A percentile compares a stretch with the other conserved stretches of the same genome.
Evolutionary conservation across 352 stramenopile genomes (phyloP).

Genomic region (Phytophthora pistaciae): DNA sequence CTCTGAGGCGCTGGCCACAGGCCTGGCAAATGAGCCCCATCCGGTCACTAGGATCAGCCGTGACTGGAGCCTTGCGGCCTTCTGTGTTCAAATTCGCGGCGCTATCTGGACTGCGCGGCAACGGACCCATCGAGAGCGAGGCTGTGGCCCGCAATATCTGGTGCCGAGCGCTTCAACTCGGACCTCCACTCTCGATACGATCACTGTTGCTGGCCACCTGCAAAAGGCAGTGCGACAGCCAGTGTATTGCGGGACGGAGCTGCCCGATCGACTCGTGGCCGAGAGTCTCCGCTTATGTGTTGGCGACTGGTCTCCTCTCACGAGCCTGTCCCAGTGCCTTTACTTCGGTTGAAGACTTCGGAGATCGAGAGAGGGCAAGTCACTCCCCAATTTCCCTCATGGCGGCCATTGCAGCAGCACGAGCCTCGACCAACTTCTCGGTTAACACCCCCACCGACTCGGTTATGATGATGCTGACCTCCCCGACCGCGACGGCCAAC

Average conservation of each 20-base stretch:
- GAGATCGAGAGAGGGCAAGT: slow-evolving; percentile 10
- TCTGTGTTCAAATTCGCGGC: slow-evolving; percentile 34
- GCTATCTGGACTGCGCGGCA: slow-evolving; percentile 32
- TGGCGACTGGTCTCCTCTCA: slow-evolving; percentile 15
- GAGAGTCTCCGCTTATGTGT: slow-evolving; percentile 32
- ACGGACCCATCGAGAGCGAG: slow-evolving; percentile 20
- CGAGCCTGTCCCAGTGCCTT: slow-evolving; percentile 32
- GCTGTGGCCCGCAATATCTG: slow-evolving; percentile 14
- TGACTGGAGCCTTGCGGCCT: slow-evolving; percentile 25
- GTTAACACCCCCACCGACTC: slow-evolving; percentile 11
- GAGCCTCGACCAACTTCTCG: slow-evolving; percentile 22
- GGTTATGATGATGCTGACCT: slow-evolving; percentile 18
- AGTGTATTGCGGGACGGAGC: slow-evolving; percentile 21
- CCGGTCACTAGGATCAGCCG: slow-evolving; percentile 32
- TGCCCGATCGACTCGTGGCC: slow-evolving; percentile 20
- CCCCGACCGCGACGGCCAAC: slow-evolving; percentile 10
- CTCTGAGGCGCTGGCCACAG: slow-evolving; percentile 29
- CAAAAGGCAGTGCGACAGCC: slow-evolving; percentile 2
- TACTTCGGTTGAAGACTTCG: slow-evolving; percentile 12
- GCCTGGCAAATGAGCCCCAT: slow-evolving; percentile 35
- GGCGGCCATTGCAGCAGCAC: slow-evolving; percentile 21
- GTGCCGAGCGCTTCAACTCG: slow-evolving; percentile 21
- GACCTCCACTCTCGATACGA: slow-evolving; percentile 9
- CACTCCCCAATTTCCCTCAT: slow-evolving; percentile 41
- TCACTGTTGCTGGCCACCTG: not conserved